Evolutionary conservation across 768 basidiomycete genomes (phyloP).

Genomic region (Pleurotus pulmonarius): DNA sequence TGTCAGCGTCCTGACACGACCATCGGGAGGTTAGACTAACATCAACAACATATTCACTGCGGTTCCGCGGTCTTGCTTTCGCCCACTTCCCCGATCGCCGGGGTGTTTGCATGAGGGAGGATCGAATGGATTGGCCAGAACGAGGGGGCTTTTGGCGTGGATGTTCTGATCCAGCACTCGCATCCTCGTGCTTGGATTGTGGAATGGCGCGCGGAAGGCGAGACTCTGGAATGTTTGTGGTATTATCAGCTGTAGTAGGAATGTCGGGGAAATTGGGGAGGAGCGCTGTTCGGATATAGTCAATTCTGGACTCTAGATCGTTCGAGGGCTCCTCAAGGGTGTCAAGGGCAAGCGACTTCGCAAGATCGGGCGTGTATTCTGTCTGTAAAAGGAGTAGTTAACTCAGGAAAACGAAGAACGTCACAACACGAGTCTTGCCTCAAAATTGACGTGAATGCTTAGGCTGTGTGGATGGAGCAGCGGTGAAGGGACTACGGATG

Average conservation of each 20-base stretch:
- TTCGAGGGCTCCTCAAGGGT: neutral
- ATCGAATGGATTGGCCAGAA: neutral
- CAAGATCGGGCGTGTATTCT: slow-evolving; percentile 15
- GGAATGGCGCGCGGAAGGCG: too few relatives aligned
- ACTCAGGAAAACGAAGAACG: neutral
- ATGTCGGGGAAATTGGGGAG: slow-evolving; percentile 25
- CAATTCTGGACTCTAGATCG: slow-evolving; percentile 20
- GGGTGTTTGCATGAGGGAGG: slow-evolving; percentile 1
- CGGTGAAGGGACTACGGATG: neutral
- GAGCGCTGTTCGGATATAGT: slow-evolving; percentile 20
- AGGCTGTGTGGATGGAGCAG: neutral
- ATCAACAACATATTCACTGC: neutral
- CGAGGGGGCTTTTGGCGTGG: neutral
- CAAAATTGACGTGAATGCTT: slow-evolving; percentile 12
- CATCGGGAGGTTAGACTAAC: neutral
- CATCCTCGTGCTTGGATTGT: too few relatives aligned
- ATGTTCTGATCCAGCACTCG: too few relatives aligned
- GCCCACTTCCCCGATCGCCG: neutral
- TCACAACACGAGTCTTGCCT: slow-evolving; percentile 10
- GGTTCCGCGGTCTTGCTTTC: neutral
- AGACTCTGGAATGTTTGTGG: too few relatives aligned
- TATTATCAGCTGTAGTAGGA: slow-evolving; percentile 1
- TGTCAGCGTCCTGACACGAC: neutral
- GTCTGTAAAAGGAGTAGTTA: slow-evolving; percentile 10
- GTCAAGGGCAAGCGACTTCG: slow-evolving; percentile 16